Conservation (phyloP, 768 basidiomycete species). For the Leccinum rimulosum region DNA sequence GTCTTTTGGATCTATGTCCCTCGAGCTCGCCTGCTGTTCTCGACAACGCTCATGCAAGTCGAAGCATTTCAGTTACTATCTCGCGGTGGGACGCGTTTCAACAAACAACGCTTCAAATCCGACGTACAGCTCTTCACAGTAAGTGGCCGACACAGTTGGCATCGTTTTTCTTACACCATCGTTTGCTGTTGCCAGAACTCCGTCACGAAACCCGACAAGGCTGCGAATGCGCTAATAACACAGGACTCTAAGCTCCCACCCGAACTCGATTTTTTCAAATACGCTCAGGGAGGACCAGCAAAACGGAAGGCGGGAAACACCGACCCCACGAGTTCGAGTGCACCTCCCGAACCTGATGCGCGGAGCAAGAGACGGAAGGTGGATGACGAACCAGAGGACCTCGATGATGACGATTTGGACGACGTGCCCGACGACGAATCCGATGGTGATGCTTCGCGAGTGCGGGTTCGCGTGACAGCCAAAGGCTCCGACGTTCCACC, state of each 20-base stretch:
- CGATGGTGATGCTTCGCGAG: conserved; percentile 24
- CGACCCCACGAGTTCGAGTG: conserved; percentile 13
- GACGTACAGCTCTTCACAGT: conserved; percentile 76
- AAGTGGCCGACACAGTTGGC: conserved; percentile 11
- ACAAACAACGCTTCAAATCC: conserved; percentile 68
- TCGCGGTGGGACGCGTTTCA: conserved; percentile 78
- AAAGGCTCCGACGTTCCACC: conserved; percentile 73
- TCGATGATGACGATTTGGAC: conserved; percentile 21
- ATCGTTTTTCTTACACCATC: conserved; percentile 1
- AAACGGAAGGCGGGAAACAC: conserved; percentile 48
- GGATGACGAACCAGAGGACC: conserved; percentile 23
- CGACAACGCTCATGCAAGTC: conserved; percentile 50
- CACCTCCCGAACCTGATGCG: conserved; percentile 5
- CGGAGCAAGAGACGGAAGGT: conserved; percentile 31
- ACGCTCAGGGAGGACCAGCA: conserved; percentile 53
- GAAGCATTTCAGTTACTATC: conserved; percentile 90
- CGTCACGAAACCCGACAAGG: conserved; percentile 21
- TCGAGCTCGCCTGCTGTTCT: too few relatives aligned
- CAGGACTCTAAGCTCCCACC: conserved; percentile 58
- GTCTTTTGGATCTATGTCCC: background rate
- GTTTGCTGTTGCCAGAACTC: conserved; percentile 23
- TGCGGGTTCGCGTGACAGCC: conserved; percentile 63
- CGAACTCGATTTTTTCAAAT: conserved; percentile 92
- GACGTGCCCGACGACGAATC: conserved; percentile 20
- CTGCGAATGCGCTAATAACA: conserved; percentile 19